Evolutionary conservation across 352 stramenopile species (phyloP).

Genomic region (Thalassiosira sp.): DNA sequence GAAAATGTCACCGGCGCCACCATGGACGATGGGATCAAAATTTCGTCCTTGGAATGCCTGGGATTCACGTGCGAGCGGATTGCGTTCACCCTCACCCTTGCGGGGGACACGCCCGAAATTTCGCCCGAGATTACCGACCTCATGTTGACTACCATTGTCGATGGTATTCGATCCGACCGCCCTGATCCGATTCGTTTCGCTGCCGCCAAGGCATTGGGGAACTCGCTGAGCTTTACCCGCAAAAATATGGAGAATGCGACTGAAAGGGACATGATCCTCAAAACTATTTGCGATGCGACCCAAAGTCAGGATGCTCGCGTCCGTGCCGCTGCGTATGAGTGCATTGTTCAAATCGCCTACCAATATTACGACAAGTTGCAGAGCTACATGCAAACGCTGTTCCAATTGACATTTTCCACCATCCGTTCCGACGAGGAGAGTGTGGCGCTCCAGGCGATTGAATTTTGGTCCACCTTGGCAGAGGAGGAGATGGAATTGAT

Average conservation of each 20-base stretch:
- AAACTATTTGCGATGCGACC: slow-evolving; percentile 93
- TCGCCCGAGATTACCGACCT: slow-evolving; percentile 88
- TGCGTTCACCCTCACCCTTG: slow-evolving; percentile 57
- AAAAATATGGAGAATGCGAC: slow-evolving; percentile 95
- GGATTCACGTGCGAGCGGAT: slow-evolving; percentile 86
- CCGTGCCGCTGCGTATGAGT: slow-evolving; percentile 92
- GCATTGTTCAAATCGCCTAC: slow-evolving; percentile 91
- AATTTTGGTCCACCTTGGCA: slow-evolving; percentile 98
- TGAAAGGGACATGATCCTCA: slow-evolving; percentile 95
- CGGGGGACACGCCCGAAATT: slow-evolving; percentile 60
- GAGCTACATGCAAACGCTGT: slow-evolving; percentile 96
- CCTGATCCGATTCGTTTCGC: slow-evolving; percentile 89
- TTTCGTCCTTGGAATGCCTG: slow-evolving; percentile 84
- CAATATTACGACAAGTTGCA: slow-evolving; percentile 96
- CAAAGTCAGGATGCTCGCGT: slow-evolving; percentile 85
- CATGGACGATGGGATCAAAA: slow-evolving; percentile 88
- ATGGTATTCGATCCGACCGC: slow-evolving; percentile 90
- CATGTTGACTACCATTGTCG: slow-evolving; percentile 96
- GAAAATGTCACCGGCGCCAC: slow-evolving; percentile 88
- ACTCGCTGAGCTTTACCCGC: slow-evolving; percentile 93
- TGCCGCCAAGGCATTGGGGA: slow-evolving; percentile 90
- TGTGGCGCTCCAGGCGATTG: slow-evolving; percentile 93
- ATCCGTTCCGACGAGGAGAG: slow-evolving; percentile 90
- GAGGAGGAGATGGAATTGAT: slow-evolving; percentile 94
- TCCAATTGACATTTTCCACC: slow-evolving; percentile 91